Percentiles rank a stretch among this genome's conserved stretches.
phyloP scores from a whole-genome alignment of 2,329 filamentous ascomycete species.

The Penicillium nordicum region DNA sequence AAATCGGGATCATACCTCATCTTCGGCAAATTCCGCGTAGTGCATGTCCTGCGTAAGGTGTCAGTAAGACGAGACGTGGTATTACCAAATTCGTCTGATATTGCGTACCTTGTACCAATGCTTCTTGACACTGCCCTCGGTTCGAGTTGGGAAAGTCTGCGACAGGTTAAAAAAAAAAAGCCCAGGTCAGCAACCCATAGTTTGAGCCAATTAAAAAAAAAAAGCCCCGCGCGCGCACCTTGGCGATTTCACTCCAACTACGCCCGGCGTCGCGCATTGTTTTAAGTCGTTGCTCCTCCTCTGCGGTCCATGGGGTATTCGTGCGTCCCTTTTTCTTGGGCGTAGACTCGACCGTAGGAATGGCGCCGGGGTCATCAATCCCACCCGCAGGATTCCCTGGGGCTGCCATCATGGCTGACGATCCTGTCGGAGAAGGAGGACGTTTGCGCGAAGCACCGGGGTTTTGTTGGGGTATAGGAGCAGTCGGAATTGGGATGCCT shows the following conservation, averaged over 20 bases:
- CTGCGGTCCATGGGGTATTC: constrained; percentile 98
- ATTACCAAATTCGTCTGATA: not conserved
- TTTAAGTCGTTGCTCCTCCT: constrained; percentile 88
- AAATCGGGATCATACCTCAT: constrained; percentile 63
- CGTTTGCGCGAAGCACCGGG: constrained; percentile 41
- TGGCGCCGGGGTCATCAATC: constrained; percentile 28
- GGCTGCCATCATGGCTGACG: constrained; percentile 38
- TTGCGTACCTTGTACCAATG: constrained; percentile 91
- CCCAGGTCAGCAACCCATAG: constrained; percentile 2
- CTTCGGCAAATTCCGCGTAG: constrained; percentile 96
- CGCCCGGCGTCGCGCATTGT: constrained; percentile 89
- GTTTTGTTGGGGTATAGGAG: constrained; percentile 33
- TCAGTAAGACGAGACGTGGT: constrained; percentile 5
- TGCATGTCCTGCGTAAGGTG: constrained; percentile 78
- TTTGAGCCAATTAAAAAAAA: not conserved
- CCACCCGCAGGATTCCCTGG: constrained; percentile 29
- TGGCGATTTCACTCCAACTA: constrained; percentile 97
- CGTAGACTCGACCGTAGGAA: constrained; percentile 28
- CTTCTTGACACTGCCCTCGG: constrained; percentile 97
- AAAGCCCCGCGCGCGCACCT: constrained; percentile 56
- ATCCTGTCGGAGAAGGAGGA: constrained; percentile 39
- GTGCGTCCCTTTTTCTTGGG: constrained; percentile 83
- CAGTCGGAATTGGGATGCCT: constrained; percentile 40
- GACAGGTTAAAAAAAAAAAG: constrained; percentile 1
- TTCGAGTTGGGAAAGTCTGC: constrained; percentile 85